These are phyloP conservation scores for Leccinum ochraceum DNA, from an alignment of 768 basidiomycete genomes.

Conservation along the genomic window DNA sequence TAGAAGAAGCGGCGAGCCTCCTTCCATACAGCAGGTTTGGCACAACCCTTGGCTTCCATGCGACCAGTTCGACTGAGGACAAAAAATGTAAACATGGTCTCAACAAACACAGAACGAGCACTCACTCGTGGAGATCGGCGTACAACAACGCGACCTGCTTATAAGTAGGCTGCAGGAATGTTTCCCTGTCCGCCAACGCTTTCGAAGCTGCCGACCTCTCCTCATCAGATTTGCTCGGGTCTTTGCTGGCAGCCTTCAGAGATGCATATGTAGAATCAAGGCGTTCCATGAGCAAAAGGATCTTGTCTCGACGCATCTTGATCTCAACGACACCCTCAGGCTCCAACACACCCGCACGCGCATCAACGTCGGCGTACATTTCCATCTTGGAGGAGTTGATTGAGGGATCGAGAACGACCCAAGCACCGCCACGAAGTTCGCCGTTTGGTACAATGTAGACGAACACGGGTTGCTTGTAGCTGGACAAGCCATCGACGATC, in stretches of 20 bases:
- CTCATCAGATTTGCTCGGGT: constrained; percentile 68
- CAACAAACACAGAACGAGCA: constrained; percentile 15
- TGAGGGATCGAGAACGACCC: constrained; percentile 98
- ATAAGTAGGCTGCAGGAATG: constrained; percentile 82
- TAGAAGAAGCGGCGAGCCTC: constrained; percentile 89
- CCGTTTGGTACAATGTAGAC: constrained; percentile 99
- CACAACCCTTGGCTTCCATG: constrained; percentile 98
- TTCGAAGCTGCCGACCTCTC: constrained; percentile 71
- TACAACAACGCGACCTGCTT: constrained; percentile 93
- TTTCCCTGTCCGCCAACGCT: constrained; percentile 74
- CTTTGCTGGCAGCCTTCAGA: constrained; percentile 80
- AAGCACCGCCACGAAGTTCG: constrained; percentile 97
- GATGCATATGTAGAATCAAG: constrained; percentile 81
- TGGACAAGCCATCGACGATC: constrained; percentile 97
- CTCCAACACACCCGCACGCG: constrained; percentile 95
- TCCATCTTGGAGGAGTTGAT: constrained; percentile 98
- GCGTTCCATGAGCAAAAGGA: constrained; percentile 88
- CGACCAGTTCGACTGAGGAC: constrained; percentile 81
- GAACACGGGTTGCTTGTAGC: constrained; percentile 96
- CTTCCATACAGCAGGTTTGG: constrained; percentile 85
- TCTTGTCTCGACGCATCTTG: constrained; percentile 95
- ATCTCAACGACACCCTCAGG: constrained; percentile 98
- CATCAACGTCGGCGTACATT: constrained; percentile 97
- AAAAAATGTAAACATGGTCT: constrained; percentile 8
- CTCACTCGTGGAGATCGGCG: constrained; percentile 95